Evolutionary conservation across 768 basidiomycete species (phyloP), one percentile per base, ranked within the genome.

Genomic region (Rhizopogon roseolus): DNA sequence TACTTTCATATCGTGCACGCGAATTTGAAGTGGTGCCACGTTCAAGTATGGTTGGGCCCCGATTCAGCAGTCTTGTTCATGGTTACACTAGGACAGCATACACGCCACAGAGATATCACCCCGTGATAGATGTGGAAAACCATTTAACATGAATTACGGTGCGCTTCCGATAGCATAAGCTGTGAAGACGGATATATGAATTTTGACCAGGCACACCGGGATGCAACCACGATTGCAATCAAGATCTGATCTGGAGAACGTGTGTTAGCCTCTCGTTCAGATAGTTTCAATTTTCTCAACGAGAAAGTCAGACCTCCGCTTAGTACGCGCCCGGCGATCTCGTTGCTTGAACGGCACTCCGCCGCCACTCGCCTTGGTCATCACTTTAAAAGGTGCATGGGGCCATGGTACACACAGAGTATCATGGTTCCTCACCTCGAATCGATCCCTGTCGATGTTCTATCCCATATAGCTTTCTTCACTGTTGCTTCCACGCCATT

Each of bases 401-500:
- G 56, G 55, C 38, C 37, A 19, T 55, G 25, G 48, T 54, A 52
- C 48, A 60, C 52, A 57, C 60, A 62, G 55, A 52, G 59, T 57
- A 55, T 50, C 59, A 83, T 81, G 80, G 32, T 69, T 57, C 75
- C 78, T 54, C 64, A 61, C 49, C 67, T 86, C 46, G 77, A 81
- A 50, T 64, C 60, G 2, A 62, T 85, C 37, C 83, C 85, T 19
- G 67, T 67, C 59, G 83, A 86, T 60, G 65, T 88, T 57, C 75
- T 87, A 16, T 77, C 77, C 41, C 69, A 79, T 57, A 75, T 87
- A 34, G 81, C 81, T 11, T 71, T 77, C 55, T 70, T 79, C 41
- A 68, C 73, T 29, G 73, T 73, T 32, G 69, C 76, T 11, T 63
- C 67, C 2, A 72, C 73, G 4, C 59, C 68, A 19, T 66, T 70